These are phyloP conservation scores for Inosperma sp. DNA, from an alignment of 768 basidiomycete species.

Conservation along the genomic window DNA sequence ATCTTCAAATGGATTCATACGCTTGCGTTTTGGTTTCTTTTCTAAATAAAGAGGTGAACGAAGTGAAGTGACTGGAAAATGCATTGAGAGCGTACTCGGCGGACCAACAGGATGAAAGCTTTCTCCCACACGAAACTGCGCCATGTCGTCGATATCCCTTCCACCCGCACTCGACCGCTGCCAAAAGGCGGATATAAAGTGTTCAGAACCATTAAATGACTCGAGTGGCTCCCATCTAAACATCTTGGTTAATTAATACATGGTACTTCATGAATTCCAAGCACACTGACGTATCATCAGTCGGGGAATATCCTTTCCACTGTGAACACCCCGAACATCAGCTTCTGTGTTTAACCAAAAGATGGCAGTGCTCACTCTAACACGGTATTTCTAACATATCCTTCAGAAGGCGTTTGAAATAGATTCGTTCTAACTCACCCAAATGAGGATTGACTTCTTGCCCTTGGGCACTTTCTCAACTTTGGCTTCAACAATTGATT, in stretches of 20 bases:
- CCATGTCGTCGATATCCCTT: conserved; percentile 47
- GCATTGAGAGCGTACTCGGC: conserved; percentile 49
- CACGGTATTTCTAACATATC: conserved; percentile 47
- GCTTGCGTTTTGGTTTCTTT: conserved; percentile 11
- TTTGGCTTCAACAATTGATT: conserved; percentile 50
- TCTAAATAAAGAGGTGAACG: background rate
- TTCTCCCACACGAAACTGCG: conserved; percentile 51
- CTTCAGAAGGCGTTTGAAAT: conserved; percentile 12
- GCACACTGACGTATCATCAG: conserved; percentile 55
- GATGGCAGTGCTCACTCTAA: conserved; percentile 42
- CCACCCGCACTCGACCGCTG: conserved; percentile 41
- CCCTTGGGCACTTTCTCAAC: conserved; percentile 33
- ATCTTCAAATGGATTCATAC: background rate
- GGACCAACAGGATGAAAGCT: conserved; percentile 53
- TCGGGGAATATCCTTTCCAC: conserved; percentile 57
- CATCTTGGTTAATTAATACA: background rate
- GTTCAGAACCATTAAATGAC: conserved; percentile 55
- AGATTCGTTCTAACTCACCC: conserved; percentile 36
- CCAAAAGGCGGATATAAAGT: conserved; percentile 52
- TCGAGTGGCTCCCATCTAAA: conserved; percentile 63
- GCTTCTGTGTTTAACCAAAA: background rate
- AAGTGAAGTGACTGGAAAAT: background rate
- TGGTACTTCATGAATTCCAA: background rate
- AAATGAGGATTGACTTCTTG: conserved; percentile 42
- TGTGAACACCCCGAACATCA: conserved; percentile 23